Base-by-base conservation (phyloP, 257 asterid genomes). In the Salvia miltiorrhiza region DNA sequence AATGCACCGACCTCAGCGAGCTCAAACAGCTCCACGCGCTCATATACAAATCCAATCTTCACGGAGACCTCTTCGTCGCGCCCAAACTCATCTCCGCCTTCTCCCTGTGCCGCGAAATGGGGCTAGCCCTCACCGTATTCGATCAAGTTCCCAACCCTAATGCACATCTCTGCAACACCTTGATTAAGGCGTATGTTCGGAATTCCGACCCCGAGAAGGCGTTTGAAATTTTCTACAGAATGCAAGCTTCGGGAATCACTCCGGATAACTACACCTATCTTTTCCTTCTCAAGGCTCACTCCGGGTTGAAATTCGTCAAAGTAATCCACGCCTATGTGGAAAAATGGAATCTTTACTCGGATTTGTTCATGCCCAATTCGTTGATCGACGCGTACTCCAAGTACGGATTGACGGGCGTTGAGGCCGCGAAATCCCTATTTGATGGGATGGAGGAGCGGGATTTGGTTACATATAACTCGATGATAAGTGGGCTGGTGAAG, bases 241-340 rank as follows among this genome's bases (percentile, higher is more conserved):
- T 92, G 96, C 83, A 73, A 17, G 39, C 24, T 16, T 52, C 60
- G 12, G 95, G 93, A 26, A 65, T 86, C 72, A 68, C 39, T 2
- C 95, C 96, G 49, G 93, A 90, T 82, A 77, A 76, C 47, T 83
- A 76, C 23, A 89, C 96, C 0, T 92, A 76, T 70, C 76, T 88
- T 3, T 89, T 83, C 43, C 82, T 92, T 16, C 76, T 92, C 21
- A 92, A 87, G 77, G 94, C 84, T 4, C 81, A 81, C 69, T 66
- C 79, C 10, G 84, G 79, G 73, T 69, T 87, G 76, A 72, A 68
- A 40, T 44, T 68, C 30, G 87, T 89, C 65, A 43, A 60, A 48
- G 80, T 81, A 82, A 76, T 87, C 55, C 96, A 92, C 23, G 77
- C 91, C 50, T 86, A 78, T 55, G 78, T 87, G 28, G 94, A 83